Evolutionary conservation across 2,329 filamentous ascomycete genomes (phyloP), one percentile per base, ranked within the genome.

Genomic region (Diaporthe ampelina): DNA sequence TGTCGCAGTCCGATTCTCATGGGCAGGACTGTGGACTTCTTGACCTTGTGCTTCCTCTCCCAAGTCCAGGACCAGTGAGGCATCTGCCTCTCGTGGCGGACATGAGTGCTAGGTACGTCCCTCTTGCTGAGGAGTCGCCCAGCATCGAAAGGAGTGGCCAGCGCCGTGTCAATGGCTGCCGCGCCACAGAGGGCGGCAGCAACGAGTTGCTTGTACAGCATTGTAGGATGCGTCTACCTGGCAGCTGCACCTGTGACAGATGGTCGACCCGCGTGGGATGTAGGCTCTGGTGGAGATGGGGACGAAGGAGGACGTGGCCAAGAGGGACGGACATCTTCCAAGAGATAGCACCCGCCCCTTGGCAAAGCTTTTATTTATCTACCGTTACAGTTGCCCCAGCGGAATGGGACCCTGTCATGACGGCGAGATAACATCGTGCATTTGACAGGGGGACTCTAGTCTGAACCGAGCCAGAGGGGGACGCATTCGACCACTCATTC

Each of bases 1-100:
- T 83, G 81, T 65, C 76, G 79, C 61, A 83, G 71, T 8, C 81
- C 82, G 65, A 83, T 81, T 3, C 82, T 78, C 78, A 83, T 79
- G 8, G 82, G 82, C 21, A 83, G 73, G 17, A 81, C 35, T 3
- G 76, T 74, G 29, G 76, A 50, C 10, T 76, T 57, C 7, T 76
- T 74, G 6, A 81, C 77, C 72, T 77, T 80, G 32, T 74, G 73
- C 67, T 76, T 78, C 69, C 79, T 80, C 29, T 77, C 77, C 81
- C 81, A 82, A 29, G 73, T 76, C 2, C 61, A 75, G 1, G 68
- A 76, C 76, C 78, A 78, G 48, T 80, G 79, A 11, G 77, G 67
- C 70, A 76, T 63, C 48, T 79, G 78, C 13, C 79, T 76, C 75
- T 82, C 81, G 57, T 82, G 81, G 21, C 80, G 76, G 15, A 68